Percentiles rank a stretch among this genome's conserved stretches.
Evolutionary conservation across 2,329 filamentous ascomycete species (phyloP).

Genomic region (Fusarium sp.): DNA sequence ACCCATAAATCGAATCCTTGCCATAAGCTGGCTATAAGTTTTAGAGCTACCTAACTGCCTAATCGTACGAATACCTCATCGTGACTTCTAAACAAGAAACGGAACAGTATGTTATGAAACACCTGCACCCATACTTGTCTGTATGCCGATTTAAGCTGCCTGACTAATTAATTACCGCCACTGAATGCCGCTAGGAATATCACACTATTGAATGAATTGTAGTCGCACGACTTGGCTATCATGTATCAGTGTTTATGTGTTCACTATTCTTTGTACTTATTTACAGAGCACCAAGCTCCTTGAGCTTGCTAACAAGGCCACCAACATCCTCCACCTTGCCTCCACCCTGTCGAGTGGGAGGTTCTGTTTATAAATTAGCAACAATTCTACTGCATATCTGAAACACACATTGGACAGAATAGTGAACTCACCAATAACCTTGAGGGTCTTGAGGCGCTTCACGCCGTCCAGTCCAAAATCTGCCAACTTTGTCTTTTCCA

Average conservation of each 20-base stretch:
- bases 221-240: neutral
- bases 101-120: no score
- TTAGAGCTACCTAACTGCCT: no score
- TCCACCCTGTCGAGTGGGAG: conserved; percentile 87
- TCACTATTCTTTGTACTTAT: conserved; percentile 17
- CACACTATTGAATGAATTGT: no score
- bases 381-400: neutral
- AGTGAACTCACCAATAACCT: conserved; percentile 78
- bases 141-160: no score
- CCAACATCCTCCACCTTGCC: conserved; percentile 98
- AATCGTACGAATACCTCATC: no score
- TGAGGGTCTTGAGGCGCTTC: conserved; percentile 86
- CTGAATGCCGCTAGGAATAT: no score
- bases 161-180: no score
- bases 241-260: neutral
- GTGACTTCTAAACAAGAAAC: no score
- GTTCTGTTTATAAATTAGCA: conserved; percentile 69
- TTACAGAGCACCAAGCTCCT: conserved; percentile 93
- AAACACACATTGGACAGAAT: neutral
- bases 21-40: no score
- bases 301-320: conserved; percentile 92
- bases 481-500: conserved; percentile 89
- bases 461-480: conserved; percentile 84
- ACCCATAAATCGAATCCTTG: no score
- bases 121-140: no score